Evolutionary conservation across 2,329 filamentous ascomycete species (phyloP), one percentile per base, ranked within the genome.

Genomic region (Diaporthe vexans): DNA sequence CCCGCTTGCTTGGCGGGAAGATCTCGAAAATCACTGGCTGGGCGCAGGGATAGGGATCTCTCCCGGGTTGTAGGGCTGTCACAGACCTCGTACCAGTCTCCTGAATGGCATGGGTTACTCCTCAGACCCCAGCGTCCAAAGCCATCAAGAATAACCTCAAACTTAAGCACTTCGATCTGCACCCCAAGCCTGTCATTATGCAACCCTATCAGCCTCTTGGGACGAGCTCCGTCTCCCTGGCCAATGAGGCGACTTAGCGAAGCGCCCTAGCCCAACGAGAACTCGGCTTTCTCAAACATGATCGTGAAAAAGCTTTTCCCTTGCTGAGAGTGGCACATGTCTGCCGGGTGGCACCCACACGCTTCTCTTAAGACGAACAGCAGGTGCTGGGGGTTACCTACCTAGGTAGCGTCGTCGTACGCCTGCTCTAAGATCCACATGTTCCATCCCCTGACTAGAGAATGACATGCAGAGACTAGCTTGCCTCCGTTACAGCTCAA

Each of bases 81-180:
- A 29, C 63, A 68, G 63, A 68, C 63, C 63, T 68, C 48, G 48
- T 54, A 68, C 63, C 46, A 68, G 48, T 33, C 48, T 68, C 63
- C 46, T 68, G 33, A 52, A 51, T 21, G 6, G 37, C 58, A 48
- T 63, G 59, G 59, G 24, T 35, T 9, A 19, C 43, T 17, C 61
- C 61, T 51, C 61, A 65, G 35, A 65, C 43, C 61, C 61, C 43
- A 67, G 61, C 33, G 46, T 48, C 61, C 61, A 67, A 52, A 52
- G 63, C 63, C 46, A 67, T 52, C 63, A 68, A 68, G 63, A 54
- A 68, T 68, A 68, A 54, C 63, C 63, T 54, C 63, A 68, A 54
- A 68, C 63, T 54, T 68, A 40, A 54, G 63, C 46, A 68, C n/a
- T 40, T 51, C 4, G 63, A 68, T 54, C 63, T 54, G 29, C 63